Evolutionary conservation across 306 rosid species (phyloP).

Genomic region (Herpetospermum pedunculosum): DNA sequence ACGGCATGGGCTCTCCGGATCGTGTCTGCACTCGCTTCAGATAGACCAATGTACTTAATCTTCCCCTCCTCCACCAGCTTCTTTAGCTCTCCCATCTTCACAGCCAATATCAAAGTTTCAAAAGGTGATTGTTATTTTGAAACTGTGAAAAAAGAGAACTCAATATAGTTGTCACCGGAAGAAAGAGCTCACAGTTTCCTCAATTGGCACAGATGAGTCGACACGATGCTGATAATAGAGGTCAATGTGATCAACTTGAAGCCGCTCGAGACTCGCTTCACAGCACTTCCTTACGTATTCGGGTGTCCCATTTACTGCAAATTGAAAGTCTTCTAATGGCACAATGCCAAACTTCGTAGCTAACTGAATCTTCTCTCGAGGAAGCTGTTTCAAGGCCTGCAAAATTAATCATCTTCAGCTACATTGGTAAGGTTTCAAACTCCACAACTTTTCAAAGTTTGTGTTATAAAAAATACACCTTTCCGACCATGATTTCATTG

Average conservation of each 20-base stretch:
- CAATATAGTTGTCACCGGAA: not conserved
- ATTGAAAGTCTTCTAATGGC: conserved; percentile 9
- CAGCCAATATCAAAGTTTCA: not conserved
- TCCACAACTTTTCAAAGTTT: not conserved
- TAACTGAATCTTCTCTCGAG: conserved; percentile 50
- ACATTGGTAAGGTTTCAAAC: not conserved
- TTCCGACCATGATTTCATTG: conserved; percentile 64
- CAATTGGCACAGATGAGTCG: conserved; percentile 64
- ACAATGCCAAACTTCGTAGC: conserved; percentile 55
- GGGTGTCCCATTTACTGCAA: conserved; percentile 47
- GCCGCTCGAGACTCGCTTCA: conserved; percentile 62
- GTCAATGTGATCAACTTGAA: conserved; percentile 57
- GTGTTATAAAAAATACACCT: conserved; percentile 23
- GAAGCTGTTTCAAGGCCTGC: conserved; percentile 57
- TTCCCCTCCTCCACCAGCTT: conserved; percentile 72
- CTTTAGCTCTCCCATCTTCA: conserved; percentile 60
- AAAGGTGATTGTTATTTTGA: not conserved
- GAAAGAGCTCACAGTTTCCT: conserved; percentile 50
- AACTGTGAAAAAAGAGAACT: not conserved
- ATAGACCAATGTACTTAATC: conserved; percentile 48
- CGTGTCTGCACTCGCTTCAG: conserved; percentile 65
- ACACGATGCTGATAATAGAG: conserved; percentile 70
- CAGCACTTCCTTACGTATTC: conserved; percentile 59
- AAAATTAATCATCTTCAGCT: not conserved
- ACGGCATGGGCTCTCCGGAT: conserved; percentile 72